Evolutionary conservation across 495 filamentous ascomycete genomes (phyloP).

Genomic region (Aspergillus affinis): DNA sequence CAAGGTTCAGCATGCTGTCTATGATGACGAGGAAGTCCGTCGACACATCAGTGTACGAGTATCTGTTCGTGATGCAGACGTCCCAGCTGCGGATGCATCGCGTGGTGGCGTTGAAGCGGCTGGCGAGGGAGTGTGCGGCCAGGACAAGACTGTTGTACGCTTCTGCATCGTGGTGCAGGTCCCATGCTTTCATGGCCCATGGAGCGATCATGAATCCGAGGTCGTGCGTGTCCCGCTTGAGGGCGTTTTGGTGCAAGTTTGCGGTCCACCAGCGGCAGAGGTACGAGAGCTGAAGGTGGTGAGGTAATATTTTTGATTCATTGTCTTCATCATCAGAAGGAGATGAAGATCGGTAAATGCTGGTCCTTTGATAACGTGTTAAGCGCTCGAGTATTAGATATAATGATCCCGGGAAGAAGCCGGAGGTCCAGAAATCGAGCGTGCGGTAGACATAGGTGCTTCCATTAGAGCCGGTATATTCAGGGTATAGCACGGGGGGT

Average conservation of each 20-base stretch:
- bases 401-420: conserved; percentile 40
- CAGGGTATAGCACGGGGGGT: conserved; percentile 26
- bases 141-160: conserved; percentile 30
- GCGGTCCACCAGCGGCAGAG: conserved; percentile 38
- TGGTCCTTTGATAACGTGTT: conserved; percentile 8
- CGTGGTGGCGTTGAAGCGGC: conserved; percentile 31
- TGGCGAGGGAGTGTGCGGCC: conserved; percentile 38
- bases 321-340: not conserved
- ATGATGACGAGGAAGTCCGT: conserved; percentile 42
- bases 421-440: conserved; percentile 37
- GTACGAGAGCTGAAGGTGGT: conserved; percentile 26
- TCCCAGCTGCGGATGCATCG: conserved; percentile 43
- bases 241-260: conserved; percentile 35
- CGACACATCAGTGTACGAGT: conserved; percentile 29
- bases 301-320: conserved; percentile 1
- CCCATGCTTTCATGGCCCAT: conserved; percentile 37
- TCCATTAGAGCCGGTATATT: conserved; percentile 29
- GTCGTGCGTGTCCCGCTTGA: conserved; percentile 40
- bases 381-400: conserved; percentile 33
- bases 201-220: conserved; percentile 47
- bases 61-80: conserved; percentile 30
- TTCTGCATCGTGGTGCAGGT: conserved; percentile 31
- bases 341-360: not conserved
- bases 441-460: conserved; percentile 30
- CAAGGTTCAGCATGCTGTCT: conserved; percentile 50